phyloP scores from a whole-genome alignment of 441 rosid genomes.

The Erysimum pusillum region DNA sequence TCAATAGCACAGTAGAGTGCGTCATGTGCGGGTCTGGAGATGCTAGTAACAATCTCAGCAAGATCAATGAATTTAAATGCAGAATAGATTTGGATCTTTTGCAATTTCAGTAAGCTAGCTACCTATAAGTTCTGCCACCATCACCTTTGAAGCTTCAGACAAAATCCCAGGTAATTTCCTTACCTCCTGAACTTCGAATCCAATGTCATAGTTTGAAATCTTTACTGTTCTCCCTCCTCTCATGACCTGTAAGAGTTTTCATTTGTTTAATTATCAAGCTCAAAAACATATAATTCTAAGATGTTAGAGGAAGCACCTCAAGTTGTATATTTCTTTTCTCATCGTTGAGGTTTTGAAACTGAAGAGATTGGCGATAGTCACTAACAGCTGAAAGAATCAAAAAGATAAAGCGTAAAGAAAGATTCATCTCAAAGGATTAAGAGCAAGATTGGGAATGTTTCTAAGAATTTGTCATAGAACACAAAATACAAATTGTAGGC shows the following conservation, averaged over 20 bases:
- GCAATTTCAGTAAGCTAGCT: no score
- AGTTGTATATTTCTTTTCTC: slow-evolving; percentile 96
- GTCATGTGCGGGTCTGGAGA: no score
- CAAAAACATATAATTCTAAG: slow-evolving; percentile 8
- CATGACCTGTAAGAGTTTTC: slow-evolving; percentile 68
- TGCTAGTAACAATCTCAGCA: no score
- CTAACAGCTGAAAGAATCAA: slow-evolving; percentile 69
- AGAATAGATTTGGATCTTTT: no score
- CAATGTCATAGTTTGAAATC: slow-evolving; percentile 91
- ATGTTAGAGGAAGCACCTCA: slow-evolving; percentile 69
- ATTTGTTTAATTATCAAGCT: neutral
- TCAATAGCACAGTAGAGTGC: no score
- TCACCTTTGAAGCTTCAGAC: no score
- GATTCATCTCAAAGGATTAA: neutral
- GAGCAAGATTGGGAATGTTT: neutral
- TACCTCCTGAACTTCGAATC: no score
- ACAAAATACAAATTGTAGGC: no score
- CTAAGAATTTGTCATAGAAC: neutral
- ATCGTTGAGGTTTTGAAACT: slow-evolving; percentile 93
- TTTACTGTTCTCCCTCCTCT: slow-evolving; percentile 89
- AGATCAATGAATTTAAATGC: no score
- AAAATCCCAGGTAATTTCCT: no score
- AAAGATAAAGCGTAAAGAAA: slow-evolving; percentile 18
- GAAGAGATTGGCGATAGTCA: slow-evolving; percentile 99
- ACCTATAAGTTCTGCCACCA: no score